phyloP scores from a whole-genome alignment of 495 filamentous ascomycete genomes.

The Trichoderma gamsii region DNA sequence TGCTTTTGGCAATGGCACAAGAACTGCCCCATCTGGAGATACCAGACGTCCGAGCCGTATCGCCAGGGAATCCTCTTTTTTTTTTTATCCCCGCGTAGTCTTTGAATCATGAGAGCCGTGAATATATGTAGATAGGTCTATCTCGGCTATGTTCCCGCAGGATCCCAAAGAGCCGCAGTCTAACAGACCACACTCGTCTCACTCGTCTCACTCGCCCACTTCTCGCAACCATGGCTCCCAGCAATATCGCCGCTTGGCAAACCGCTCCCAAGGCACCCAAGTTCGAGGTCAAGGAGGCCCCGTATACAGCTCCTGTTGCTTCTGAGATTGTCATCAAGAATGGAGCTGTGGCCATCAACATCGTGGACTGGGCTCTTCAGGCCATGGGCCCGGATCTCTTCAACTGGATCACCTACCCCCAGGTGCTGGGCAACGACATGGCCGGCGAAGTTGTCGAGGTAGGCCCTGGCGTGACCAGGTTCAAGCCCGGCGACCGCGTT shows the following conservation, averaged over 20 bases:
- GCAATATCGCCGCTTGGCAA: background rate
- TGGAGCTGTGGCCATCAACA: constrained; percentile 41
- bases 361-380: constrained; percentile 33
- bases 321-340: constrained; percentile 38
- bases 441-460: constrained; percentile 28
- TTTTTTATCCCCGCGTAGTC: too few species aligned
- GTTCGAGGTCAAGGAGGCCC: constrained; percentile 22
- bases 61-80: too few species aligned
- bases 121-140: too few species aligned
- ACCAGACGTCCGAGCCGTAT: too few species aligned
- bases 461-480: constrained; percentile 30
- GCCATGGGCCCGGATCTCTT: constrained; percentile 23
- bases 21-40: too few species aligned
- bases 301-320: constrained; percentile 33
- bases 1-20: too few species aligned
- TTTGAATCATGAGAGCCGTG: too few species aligned
- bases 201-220: too few species aligned
- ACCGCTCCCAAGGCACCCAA: background rate
- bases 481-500: constrained; percentile 30
- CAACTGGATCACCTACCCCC: constrained; percentile 22
- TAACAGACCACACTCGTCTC: too few species aligned
- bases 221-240: background rate
- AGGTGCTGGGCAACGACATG: constrained; percentile 23
- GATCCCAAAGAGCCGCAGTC: too few species aligned
- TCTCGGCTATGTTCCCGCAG: too few species aligned